Percentiles rank a stretch among this genome's conserved stretches.
Evolutionary conservation across 495 filamentous ascomycete genomes (phyloP).

Genomic region (Podospora tetraspora): DNA sequence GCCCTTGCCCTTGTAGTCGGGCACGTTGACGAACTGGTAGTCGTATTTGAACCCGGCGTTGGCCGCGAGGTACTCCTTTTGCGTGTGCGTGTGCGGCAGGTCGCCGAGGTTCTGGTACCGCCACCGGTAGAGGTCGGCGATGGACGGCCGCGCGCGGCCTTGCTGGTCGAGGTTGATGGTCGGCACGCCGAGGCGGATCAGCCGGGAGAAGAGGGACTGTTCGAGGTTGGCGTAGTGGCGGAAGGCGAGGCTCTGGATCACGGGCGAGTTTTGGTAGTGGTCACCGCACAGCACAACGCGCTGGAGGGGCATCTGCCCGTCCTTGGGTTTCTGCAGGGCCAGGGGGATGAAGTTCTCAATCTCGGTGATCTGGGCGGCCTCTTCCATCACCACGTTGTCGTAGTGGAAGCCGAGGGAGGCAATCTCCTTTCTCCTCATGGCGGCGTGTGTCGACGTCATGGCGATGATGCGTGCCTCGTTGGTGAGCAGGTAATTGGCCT

Average conservation of each 20-base stretch:
- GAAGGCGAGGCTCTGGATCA: slow-evolving; percentile 95
- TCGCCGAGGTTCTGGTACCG: slow-evolving; percentile 78
- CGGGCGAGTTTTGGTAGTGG: slow-evolving; percentile 92
- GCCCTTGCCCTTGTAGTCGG: slow-evolving; percentile 85
- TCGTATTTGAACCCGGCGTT: slow-evolving; percentile 92
- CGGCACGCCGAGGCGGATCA: slow-evolving; percentile 86
- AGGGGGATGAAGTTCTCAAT: slow-evolving; percentile 95
- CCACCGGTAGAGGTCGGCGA: slow-evolving; percentile 91
- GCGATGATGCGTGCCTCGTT: slow-evolving; percentile 95
- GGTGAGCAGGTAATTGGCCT: slow-evolving; percentile 88
- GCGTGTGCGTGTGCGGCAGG: slow-evolving; percentile 63
- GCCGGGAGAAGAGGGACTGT: slow-evolving; percentile 86
- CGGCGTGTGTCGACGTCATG: slow-evolving; percentile 97
- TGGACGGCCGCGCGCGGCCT: slow-evolving; percentile 78
- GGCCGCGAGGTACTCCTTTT: slow-evolving; percentile 67
- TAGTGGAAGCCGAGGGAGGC: slow-evolving; percentile 89
- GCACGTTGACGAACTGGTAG: slow-evolving; percentile 95
- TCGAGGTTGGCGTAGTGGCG: slow-evolving; percentile 93
- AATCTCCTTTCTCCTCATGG: slow-evolving; percentile 94
- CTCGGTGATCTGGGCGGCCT: slow-evolving; percentile 96
- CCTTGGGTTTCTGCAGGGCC: slow-evolving; percentile 75
- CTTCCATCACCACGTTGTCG: slow-evolving; percentile 98
- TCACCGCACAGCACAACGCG: slow-evolving; percentile 90
- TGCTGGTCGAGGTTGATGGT: slow-evolving; percentile 87
- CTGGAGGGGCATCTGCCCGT: slow-evolving; percentile 70